phyloP scores from a whole-genome alignment of 139 green algal genomes.

The Chlamydomonas sp. region DNA sequence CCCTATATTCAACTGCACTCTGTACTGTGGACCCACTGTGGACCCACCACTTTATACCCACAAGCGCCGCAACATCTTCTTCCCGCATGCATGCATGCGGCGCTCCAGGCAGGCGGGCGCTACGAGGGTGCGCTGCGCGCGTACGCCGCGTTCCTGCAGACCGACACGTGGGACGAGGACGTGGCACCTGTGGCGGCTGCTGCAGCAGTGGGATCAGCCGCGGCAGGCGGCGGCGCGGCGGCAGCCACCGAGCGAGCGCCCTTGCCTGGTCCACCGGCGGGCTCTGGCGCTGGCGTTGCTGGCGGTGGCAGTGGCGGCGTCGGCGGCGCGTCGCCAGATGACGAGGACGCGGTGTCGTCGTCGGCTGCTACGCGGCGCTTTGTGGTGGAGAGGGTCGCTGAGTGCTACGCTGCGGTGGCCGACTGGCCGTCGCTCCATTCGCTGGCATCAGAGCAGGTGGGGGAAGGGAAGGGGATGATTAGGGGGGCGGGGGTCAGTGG shows the following conservation, averaged over 20 bases:
- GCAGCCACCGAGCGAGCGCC: too few species aligned
- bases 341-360: not conserved
- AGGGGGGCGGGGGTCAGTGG: too few species aligned
- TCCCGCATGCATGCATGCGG: too few species aligned
- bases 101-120: too few species aligned
- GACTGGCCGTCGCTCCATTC: constrained; percentile 45
- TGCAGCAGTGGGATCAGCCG: not conserved
- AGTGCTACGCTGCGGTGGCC: constrained; percentile 46
- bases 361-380: constrained; percentile 16
- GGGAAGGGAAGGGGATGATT: not conserved
- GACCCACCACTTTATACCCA: too few species aligned
- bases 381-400: constrained; percentile 32
- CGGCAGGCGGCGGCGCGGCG: not conserved
- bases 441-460: constrained; percentile 3
- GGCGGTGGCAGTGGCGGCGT: not conserved
- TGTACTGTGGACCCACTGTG: too few species aligned
- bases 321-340: not conserved
- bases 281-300: not conserved
- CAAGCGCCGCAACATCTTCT: too few species aligned
- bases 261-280: not conserved
- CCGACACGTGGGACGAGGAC: not conserved
- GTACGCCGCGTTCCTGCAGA: constrained; percentile 16
- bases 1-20: too few species aligned
- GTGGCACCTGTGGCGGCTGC: not conserved
- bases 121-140: constrained; percentile 20